Base-by-base conservation (phyloP, 2,329 filamentous ascomycete species). In the Neodidymelliopsis sp. region DNA sequence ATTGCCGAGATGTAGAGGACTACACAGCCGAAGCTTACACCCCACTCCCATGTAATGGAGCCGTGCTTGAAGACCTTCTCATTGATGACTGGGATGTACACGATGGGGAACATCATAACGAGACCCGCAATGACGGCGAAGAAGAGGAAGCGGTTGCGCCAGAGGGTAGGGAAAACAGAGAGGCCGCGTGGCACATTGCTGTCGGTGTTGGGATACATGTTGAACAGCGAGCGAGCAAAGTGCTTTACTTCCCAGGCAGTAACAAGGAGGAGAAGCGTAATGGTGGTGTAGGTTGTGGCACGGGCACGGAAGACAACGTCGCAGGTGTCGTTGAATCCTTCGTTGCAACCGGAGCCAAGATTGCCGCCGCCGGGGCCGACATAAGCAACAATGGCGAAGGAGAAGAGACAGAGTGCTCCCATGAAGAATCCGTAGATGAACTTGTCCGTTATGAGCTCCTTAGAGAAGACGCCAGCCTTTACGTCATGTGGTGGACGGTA, bases 211-310 rank as follows among this genome's bases (percentile, higher is more conserved):
- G 75, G 74, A 36, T 78, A 73, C 59, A 79, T 72, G 59, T 77
- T 76, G 65, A 78, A 78, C 4, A 78, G 61, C 6, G 68, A 70
- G 33, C 74, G 71, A 11, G 72, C 67, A 25, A 78, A 74, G 49
- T 77, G 74, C 54, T 77, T 78, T 48, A 77, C 75, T 59, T 79
- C 75, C 75, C 75, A 77, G 2, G 76, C 76, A n/a, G 75, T 77
- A 56, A 77, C 67, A 16, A 77, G 74, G 8, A 77, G 69, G 0
- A 77, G 62, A 4, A 75, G 70, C 0, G 76, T 77, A 10, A 79
- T 73, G 15, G 74, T 75, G 0, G 71, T 68, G 63, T 77, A 79
- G 0, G 75, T 75, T 0, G 76, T 77, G 1, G 74, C 75, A 15
- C 76, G 70, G 4, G 75, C 75, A 15, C 75, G 74, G 62, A 75